Evolutionary conservation across 2,329 filamentous ascomycete species (phyloP).

Genomic region (Simplicillium sp.): DNA sequence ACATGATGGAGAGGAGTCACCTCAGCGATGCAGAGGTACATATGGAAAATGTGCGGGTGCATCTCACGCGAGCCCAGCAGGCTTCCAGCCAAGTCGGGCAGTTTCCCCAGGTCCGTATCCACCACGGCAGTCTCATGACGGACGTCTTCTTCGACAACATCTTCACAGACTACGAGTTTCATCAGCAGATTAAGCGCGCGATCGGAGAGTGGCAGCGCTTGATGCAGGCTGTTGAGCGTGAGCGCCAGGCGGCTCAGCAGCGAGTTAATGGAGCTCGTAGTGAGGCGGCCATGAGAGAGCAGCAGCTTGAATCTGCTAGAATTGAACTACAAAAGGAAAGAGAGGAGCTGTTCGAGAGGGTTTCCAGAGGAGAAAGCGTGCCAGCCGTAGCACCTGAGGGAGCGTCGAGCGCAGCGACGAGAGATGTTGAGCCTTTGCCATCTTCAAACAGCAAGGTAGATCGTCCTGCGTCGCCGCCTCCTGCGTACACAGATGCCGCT

Average conservation of each 20-base stretch:
- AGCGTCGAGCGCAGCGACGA: not conserved
- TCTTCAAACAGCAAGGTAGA: not conserved
- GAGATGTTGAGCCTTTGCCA: not conserved
- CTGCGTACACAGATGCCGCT: not conserved
- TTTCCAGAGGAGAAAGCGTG: slow-evolving; percentile 8
- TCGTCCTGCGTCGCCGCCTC: not conserved
- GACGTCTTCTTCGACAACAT: slow-evolving; percentile 48
- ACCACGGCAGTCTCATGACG: slow-evolving; percentile 33
- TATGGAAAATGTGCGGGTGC: slow-evolving; percentile 28
- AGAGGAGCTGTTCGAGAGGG: slow-evolving; percentile 21
- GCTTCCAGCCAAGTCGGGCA: slow-evolving; percentile 25
- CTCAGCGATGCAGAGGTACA: slow-evolving; percentile 36
- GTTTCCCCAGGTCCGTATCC: slow-evolving; percentile 31
- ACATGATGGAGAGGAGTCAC: slow-evolving; percentile 44
- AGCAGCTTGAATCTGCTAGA: slow-evolving; percentile 22
- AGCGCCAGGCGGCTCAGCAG: slow-evolving; percentile 20
- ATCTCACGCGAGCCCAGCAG: slow-evolving; percentile 28
- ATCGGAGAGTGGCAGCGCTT: slow-evolving; percentile 25
- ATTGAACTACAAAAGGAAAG: slow-evolving; percentile 33
- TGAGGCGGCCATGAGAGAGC: slow-evolving; percentile 20
- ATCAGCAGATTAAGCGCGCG: slow-evolving; percentile 38
- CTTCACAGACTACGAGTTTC: slow-evolving; percentile 41
- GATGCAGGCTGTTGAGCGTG: slow-evolving; percentile 17
- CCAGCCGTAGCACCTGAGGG: not conserved
- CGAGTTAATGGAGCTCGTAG: slow-evolving; percentile 17